Conservation (phyloP, 306 rosid species). For the Acacia acuminata region DNA sequence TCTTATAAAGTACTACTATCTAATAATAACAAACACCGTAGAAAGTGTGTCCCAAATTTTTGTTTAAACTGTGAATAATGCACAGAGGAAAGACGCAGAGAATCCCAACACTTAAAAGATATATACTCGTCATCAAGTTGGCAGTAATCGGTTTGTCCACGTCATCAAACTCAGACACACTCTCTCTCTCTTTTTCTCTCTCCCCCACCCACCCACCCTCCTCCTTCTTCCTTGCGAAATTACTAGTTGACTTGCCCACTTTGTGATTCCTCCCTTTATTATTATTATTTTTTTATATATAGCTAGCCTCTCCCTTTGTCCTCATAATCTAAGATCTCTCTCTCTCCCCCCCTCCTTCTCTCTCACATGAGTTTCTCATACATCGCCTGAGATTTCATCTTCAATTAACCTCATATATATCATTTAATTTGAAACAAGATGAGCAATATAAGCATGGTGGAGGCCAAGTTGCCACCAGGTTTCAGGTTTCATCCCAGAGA, state of each 20-base stretch:
- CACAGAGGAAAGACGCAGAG: not conserved
- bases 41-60: not conserved
- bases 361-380: not conserved
- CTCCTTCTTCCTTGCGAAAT: slow-evolving; percentile 30
- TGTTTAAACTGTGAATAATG: not conserved
- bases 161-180: slow-evolving; percentile 41
- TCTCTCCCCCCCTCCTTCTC: not conserved
- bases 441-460: slow-evolving; percentile 86
- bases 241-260: slow-evolving; percentile 54
- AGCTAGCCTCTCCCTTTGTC: slow-evolving; percentile 17
- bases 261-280: slow-evolving; percentile 24
- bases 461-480: slow-evolving; percentile 86
- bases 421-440: slow-evolving; percentile 16
- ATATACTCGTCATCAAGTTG: slow-evolving; percentile 40
- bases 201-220: not conserved
- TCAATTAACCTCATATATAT: too few species aligned
- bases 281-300: slow-evolving; percentile 28
- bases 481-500: slow-evolving; percentile 94
- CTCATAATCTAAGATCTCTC: slow-evolving; percentile 15
- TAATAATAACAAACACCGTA: not conserved
- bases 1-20: not conserved
- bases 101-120: slow-evolving; percentile 9
- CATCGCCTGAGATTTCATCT: not conserved
- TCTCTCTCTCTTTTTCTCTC: not conserved
- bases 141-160: slow-evolving; percentile 44